A percentile compares a stretch with the other conserved stretches of the same genome.
Conservation (phyloP, 1,284 basidiomycete genomes). For the Cutaneotrichosporon sp. region DNA sequence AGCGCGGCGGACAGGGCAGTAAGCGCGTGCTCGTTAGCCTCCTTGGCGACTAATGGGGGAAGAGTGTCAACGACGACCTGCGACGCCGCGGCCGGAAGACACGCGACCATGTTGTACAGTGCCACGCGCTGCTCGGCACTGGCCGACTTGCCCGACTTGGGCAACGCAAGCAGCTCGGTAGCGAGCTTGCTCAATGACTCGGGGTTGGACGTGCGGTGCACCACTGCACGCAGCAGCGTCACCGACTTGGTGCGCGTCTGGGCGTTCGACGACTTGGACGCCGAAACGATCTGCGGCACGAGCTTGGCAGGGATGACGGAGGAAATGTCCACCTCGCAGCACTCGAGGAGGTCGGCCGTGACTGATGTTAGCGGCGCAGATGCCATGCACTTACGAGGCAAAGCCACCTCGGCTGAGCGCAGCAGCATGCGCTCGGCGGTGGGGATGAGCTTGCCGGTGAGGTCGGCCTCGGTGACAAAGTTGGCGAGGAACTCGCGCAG, state of each 20-base stretch:
- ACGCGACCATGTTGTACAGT: conserved; percentile 69
- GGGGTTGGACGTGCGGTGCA: conserved; percentile 43
- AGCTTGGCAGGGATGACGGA: conserved; percentile 59
- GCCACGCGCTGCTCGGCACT: conserved; percentile 79
- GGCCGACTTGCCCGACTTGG: conserved; percentile 73
- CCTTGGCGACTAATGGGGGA: conserved; percentile 65
- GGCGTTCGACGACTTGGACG: conserved; percentile 70
- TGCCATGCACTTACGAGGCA: conserved; percentile 27
- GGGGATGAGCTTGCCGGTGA: conserved; percentile 39
- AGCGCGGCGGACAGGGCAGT: conserved; percentile 57
- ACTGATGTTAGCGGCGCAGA: conserved; percentile 18
- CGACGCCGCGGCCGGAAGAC: conserved; percentile 58
- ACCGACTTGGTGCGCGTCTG: conserved; percentile 59
- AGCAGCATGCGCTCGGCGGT: conserved; percentile 44
- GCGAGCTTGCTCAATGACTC: conserved; percentile 49
- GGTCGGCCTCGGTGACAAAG: conserved; percentile 28
- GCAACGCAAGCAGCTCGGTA: conserved; percentile 64
- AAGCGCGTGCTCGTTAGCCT: conserved; percentile 62
- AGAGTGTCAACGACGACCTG: conserved; percentile 55
- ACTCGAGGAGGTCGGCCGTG: conserved; percentile 34
- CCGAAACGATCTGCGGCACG: conserved; percentile 61
- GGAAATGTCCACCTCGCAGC: conserved; percentile 53
- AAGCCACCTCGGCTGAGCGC: conserved; percentile 41
- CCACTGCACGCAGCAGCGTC: conserved; percentile 59
- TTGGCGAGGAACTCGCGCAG: conserved; percentile 32